A percentile compares a stretch with the other conserved stretches of the same genome.
Conservation (phyloP, 768 basidiomycete species). For the Leccinum subtestaceum region DNA sequence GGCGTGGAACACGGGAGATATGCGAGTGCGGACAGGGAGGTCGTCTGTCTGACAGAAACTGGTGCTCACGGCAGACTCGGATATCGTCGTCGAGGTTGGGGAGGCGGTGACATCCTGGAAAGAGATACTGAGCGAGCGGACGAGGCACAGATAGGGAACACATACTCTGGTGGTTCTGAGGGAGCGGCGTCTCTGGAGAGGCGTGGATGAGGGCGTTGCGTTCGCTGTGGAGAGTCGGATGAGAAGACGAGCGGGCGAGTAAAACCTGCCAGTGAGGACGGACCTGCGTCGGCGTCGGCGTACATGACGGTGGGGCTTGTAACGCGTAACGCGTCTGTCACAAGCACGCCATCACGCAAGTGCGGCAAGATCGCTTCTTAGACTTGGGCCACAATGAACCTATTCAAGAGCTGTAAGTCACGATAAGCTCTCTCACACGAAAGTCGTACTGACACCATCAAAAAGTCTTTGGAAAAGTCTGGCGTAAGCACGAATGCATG, state of each 20-base stretch:
- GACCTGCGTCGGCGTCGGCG: constrained; percentile 6
- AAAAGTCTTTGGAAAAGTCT: constrained; percentile 86
- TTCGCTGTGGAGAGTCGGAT: constrained; percentile 5
- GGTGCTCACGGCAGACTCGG: constrained; percentile 25
- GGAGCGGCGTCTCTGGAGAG: constrained; percentile 15
- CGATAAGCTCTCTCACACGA: constrained; percentile 6
- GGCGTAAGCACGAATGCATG: constrained; percentile 63
- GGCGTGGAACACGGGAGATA: constrained; percentile 25
- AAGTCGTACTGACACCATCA: constrained; percentile 20
- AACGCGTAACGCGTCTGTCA: constrained; percentile 31
- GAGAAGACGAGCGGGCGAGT: neutral
- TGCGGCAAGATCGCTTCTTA: constrained; percentile 8
- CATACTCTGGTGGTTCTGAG: constrained; percentile 16
- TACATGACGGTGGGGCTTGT: constrained; percentile 18
- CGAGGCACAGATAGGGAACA: neutral
- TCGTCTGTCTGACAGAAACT: constrained; percentile 21
- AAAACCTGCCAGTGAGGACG: neutral
- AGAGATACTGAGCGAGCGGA: neutral
- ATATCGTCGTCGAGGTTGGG: constrained; percentile 33
- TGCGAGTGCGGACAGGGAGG: constrained; percentile 16
- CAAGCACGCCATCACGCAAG: constrained; percentile 14
- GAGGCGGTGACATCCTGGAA: constrained; percentile 18
- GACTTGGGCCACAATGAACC: constrained; percentile 59
- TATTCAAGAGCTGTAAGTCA: constrained; percentile 75
- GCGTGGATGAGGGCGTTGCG: constrained; percentile 5